Evolutionary conservation across 768 basidiomycete species (phyloP).

Genomic region (Termitomyces sp.): DNA sequence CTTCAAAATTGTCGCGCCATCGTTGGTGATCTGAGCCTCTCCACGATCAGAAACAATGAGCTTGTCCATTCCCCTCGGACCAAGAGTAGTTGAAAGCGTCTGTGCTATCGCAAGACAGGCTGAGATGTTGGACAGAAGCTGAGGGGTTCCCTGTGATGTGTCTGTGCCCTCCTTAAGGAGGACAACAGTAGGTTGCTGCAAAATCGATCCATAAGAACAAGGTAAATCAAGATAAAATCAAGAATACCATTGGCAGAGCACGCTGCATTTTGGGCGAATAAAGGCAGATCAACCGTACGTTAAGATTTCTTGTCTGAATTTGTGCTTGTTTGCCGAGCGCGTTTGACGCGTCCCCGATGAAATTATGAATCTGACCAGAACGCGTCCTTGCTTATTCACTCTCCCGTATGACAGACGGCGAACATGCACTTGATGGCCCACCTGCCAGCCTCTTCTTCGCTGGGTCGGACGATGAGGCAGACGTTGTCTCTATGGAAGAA

Average conservation of each 20-base stretch:
- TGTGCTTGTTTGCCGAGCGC: constrained; percentile 32
- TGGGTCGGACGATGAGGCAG: constrained; percentile 49
- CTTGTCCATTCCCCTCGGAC: constrained; percentile 98
- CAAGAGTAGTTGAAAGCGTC: constrained; percentile 92
- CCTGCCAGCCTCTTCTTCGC: constrained; percentile 52
- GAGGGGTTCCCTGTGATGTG: constrained; percentile 89
- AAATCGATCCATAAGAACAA: constrained; percentile 11
- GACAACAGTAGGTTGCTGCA: constrained; percentile 94
- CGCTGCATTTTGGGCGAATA: constrained; percentile 69
- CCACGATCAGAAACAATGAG: constrained; percentile 91
- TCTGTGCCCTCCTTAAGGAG: constrained; percentile 96
- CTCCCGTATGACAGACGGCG: constrained; percentile 21
- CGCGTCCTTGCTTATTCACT: constrained; percentile 16
- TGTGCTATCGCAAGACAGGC: constrained; percentile 93
- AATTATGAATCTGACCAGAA: constrained; percentile 13
- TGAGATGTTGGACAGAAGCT: constrained; percentile 91
- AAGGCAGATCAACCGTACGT: constrained; percentile 12
- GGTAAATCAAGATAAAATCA: neutral
- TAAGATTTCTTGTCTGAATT: constrained; percentile 26
- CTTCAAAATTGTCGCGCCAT: constrained; percentile 98
- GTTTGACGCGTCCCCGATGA: constrained; percentile 29
- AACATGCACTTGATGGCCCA: constrained; percentile 20
- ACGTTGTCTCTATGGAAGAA: constrained; percentile 17
- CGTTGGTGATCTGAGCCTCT: constrained; percentile 98
- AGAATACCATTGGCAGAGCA: constrained; percentile 66